phyloP scores from a whole-genome alignment of 2,329 filamentous ascomycete genomes.

The Cyphellophora europaea region DNA sequence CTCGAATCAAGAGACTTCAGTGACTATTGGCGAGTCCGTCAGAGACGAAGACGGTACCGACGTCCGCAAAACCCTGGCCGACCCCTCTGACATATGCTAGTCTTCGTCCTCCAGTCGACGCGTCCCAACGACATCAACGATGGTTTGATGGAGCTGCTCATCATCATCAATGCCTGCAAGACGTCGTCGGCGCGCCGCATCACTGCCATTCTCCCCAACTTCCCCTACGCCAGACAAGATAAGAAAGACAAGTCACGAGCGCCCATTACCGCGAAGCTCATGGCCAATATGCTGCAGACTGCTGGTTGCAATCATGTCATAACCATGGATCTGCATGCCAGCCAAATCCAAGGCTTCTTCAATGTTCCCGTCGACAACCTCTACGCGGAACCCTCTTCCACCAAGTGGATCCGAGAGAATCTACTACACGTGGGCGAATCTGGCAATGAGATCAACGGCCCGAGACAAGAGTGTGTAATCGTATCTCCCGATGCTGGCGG shows the following conservation, averaged over 20 bases:
- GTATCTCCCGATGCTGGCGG: conserved; percentile 92
- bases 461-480: conserved; percentile 57
- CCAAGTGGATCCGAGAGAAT: conserved; percentile 87
- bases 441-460: conserved; percentile 13
- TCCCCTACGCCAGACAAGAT: conserved; percentile 92
- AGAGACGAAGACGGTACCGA: conserved; percentile 79
- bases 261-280: conserved; percentile 91
- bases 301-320: conserved; percentile 90
- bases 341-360: conserved; percentile 94
- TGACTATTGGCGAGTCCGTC: conserved; percentile 92
- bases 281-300: conserved; percentile 95
- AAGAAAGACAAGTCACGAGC: conserved; percentile 95
- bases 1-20: conserved; percentile 53
- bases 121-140: conserved; percentile 96
- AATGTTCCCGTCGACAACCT: conserved; percentile 73
- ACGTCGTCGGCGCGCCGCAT: conserved; percentile 79
- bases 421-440: conserved; percentile 53
- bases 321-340: conserved; percentile 92
- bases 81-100: conserved; percentile 29
- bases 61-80: conserved; percentile 6
- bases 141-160: conserved; percentile 93
- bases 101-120: conserved; percentile 85
- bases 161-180: conserved; percentile 95
- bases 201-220: conserved; percentile 91
- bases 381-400: conserved; percentile 85